Percentiles rank a stretch among this genome's conserved stretches.
Conservation (phyloP, 1,284 basidiomycete genomes). For the Ganoderma boninense region DNA sequence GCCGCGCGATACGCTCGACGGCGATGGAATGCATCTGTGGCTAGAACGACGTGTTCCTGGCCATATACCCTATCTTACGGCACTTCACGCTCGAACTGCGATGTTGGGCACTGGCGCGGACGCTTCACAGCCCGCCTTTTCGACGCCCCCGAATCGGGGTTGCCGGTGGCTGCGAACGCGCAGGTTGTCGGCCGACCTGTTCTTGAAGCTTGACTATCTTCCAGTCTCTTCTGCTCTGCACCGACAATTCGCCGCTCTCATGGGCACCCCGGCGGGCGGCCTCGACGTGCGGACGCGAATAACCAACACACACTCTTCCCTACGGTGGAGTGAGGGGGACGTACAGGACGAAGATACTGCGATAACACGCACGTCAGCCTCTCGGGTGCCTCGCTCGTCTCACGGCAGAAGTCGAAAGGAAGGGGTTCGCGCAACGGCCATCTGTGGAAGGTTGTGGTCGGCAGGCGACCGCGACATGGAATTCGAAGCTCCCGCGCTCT, state of each 20-base stretch:
- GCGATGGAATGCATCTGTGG: not conserved
- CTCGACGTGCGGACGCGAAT: not conserved
- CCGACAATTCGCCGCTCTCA: not conserved
- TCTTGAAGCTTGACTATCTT: not conserved
- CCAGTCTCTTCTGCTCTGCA: not conserved
- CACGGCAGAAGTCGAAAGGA: not conserved
- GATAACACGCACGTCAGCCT: not conserved
- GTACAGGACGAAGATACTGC: not conserved
- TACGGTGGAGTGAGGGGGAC: constrained; percentile 1
- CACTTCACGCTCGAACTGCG: not conserved
- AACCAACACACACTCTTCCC: not conserved
- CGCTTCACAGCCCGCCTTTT: not conserved
- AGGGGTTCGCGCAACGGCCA: not conserved
- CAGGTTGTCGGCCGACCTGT: not conserved
- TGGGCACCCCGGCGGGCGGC: not conserved
- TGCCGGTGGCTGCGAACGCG: constrained; percentile 4
- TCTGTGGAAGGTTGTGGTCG: constrained; percentile 4
- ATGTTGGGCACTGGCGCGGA: not conserved
- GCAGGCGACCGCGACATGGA: not conserved
- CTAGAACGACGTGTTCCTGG: not conserved
- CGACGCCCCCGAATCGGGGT: not conserved
- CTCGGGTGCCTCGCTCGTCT: not conserved
- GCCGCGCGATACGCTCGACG: not conserved
- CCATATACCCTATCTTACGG: not conserved
- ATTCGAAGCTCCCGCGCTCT: not conserved